Conservation (phyloP, 306 rosid species). For the Citrullus colocynthis region DNA sequence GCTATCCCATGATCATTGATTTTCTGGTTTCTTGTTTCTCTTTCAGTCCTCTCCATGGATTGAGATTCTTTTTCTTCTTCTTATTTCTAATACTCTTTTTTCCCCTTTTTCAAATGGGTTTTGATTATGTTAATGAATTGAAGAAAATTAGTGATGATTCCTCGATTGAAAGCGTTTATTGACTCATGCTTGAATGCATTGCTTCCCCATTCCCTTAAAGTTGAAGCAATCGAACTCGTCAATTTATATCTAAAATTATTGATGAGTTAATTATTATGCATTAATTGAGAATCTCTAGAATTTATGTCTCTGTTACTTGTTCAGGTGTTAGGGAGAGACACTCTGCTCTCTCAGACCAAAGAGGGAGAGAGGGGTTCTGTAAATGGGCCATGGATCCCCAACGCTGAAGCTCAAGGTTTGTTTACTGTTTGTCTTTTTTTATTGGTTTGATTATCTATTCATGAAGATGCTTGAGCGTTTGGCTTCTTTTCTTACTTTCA, state of each 20-base stretch:
- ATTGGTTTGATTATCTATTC: background rate
- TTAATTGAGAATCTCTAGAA: background rate
- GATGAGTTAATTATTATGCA: background rate
- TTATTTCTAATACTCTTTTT: background rate
- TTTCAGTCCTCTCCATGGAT: background rate
- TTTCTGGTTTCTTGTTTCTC: background rate
- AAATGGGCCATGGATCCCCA: constrained; percentile 27
- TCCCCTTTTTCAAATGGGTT: background rate
- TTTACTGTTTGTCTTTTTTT: no score
- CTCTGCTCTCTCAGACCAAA: constrained; percentile 30
- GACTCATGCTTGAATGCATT: background rate
- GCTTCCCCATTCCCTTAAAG: background rate
- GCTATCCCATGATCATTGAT: background rate
- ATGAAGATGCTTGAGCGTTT: background rate
- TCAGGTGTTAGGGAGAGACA: constrained; percentile 57
- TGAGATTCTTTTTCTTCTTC: background rate
- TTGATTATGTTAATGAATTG: background rate
- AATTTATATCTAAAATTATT: no score
- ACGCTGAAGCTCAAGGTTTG: constrained; percentile 28
- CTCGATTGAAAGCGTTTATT: background rate
- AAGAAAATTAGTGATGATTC: background rate
- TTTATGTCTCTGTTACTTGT: constrained; percentile 2
- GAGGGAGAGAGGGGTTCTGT: constrained; percentile 19
- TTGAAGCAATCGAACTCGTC: background rate
- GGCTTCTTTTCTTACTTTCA: background rate